Percentiles rank a stretch among this genome's conserved stretches.
Evolutionary conservation across 1,139 yeast genomes (phyloP).

Genomic region (Lodderomyces oxycetoniae): DNA sequence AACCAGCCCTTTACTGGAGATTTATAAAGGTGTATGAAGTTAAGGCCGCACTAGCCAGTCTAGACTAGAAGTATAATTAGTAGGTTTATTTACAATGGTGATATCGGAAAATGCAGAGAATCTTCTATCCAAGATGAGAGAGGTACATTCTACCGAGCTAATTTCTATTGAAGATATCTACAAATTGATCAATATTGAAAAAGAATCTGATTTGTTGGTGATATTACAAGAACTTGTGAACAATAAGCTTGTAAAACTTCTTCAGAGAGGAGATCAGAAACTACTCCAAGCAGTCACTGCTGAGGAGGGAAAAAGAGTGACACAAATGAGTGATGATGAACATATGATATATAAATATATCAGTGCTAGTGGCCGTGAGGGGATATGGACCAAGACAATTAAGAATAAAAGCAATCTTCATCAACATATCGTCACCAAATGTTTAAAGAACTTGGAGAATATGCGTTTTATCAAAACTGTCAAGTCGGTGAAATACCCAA

Average conservation of each 20-base stretch:
- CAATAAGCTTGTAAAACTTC: slow-evolving; percentile 61
- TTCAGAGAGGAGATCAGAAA: slow-evolving; percentile 59
- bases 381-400: slow-evolving; percentile 93
- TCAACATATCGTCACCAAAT: slow-evolving; percentile 83
- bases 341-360: slow-evolving; percentile 87
- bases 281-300: slow-evolving; percentile 69
- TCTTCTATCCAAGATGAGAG: slow-evolving; percentile 59
- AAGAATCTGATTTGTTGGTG: slow-evolving; percentile 47
- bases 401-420: slow-evolving; percentile 89
- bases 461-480: slow-evolving; percentile 86
- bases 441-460: slow-evolving; percentile 75
- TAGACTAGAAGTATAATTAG: too few relatives aligned
- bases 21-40: too few relatives aligned
- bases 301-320: slow-evolving; percentile 65
- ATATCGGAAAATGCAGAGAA: slow-evolving; percentile 48
- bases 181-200: slow-evolving; percentile 26
- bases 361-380: slow-evolving; percentile 91
- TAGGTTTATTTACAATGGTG: slow-evolving; percentile 13
- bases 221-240: slow-evolving; percentile 65
- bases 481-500: slow-evolving; percentile 92
- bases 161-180: slow-evolving; percentile 61
- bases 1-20: too few relatives aligned
- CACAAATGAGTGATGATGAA: slow-evolving; percentile 80
- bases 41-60: too few relatives aligned
- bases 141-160: slow-evolving; percentile 38